A percentile compares a stretch with the other conserved stretches of the same genome.
These are phyloP conservation scores for Trichoderma brevicompactum DNA, from an alignment of 2,329 filamentous ascomycete genomes.

Conservation along the genomic window DNA sequence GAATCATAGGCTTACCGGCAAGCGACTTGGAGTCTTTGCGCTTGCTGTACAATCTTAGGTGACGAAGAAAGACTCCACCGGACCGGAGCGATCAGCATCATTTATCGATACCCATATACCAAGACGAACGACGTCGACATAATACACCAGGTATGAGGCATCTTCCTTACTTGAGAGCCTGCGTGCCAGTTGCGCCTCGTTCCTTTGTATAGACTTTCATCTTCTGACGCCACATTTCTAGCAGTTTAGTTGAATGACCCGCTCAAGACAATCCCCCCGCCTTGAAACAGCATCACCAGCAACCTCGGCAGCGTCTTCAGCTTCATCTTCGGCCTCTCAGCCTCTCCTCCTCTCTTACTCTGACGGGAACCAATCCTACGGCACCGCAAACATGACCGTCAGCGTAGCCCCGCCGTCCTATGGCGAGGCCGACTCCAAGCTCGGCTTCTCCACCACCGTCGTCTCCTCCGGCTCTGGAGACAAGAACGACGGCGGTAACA, in stretches of 20 bases:
- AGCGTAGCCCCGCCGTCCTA: neutral
- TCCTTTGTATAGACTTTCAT: neutral
- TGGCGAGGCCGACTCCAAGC: conserved; percentile 30
- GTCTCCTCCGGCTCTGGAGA: conserved; percentile 18
- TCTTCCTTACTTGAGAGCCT: no score
- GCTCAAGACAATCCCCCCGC: neutral
- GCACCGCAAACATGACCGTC: conserved; percentile 13
- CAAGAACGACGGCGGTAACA: conserved; percentile 3
- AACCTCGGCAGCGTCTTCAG: neutral
- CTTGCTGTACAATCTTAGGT: conserved; percentile 54
- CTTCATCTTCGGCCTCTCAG: conserved; percentile 11
- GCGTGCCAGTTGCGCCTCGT: no score
- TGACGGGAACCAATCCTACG: neutral
- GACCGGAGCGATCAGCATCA: conserved; percentile 2
- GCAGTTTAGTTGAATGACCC: conserved; percentile 21
- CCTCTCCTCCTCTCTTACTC: conserved; percentile 10
- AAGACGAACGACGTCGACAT: neutral
- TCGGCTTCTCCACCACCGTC: conserved; percentile 32
- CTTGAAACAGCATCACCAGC: conserved; percentile 25
- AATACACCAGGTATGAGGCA: neutral
- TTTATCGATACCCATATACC: neutral
- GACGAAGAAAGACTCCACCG: conserved; percentile 60
- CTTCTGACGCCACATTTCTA: neutral
- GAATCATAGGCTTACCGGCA: conserved; percentile 52
- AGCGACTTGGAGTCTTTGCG: conserved; percentile 71